phyloP scores from a whole-genome alignment of 306 rosid species.

The Quercus gilva region DNA sequence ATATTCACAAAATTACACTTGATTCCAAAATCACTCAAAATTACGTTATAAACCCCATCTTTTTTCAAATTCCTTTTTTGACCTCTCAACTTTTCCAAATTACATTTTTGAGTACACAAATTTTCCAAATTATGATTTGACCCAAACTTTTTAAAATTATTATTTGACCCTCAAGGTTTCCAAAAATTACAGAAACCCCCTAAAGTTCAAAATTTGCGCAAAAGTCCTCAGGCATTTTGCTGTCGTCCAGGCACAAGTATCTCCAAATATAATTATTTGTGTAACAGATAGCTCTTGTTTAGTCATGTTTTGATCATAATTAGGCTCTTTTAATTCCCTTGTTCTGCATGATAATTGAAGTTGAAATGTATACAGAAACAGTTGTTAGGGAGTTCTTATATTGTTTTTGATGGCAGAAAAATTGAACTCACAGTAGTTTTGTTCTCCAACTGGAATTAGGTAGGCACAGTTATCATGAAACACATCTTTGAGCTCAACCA shows the following conservation, averaged over 20 bases:
- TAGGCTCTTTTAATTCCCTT: not conserved
- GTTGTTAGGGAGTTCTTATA: not conserved
- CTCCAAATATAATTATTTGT: not conserved
- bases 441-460: not conserved
- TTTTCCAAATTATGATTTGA: too few relatives aligned
- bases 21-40: too few relatives aligned
- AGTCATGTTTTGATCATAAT: not conserved
- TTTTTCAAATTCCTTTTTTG: too few relatives aligned
- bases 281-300: not conserved
- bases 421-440: not conserved
- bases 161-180: too few relatives aligned
- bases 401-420: not conserved
- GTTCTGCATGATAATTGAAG: not conserved
- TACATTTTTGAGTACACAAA: too few relatives aligned
- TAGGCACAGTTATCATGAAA: not conserved
- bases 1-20: too few relatives aligned
- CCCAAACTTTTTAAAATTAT: too few relatives aligned
- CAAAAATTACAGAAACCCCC: too few relatives aligned
- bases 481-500: not conserved
- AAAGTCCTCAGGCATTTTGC: slow-evolving; percentile 22
- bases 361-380: not conserved
- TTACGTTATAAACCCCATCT: too few relatives aligned
- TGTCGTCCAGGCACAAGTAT: slow-evolving; percentile 8
- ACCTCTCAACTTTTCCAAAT: too few relatives aligned
- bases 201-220: too few relatives aligned